Base-by-base conservation (phyloP, 1,139 yeast genomes). In the Magnusiomyces paraingens region DNA sequence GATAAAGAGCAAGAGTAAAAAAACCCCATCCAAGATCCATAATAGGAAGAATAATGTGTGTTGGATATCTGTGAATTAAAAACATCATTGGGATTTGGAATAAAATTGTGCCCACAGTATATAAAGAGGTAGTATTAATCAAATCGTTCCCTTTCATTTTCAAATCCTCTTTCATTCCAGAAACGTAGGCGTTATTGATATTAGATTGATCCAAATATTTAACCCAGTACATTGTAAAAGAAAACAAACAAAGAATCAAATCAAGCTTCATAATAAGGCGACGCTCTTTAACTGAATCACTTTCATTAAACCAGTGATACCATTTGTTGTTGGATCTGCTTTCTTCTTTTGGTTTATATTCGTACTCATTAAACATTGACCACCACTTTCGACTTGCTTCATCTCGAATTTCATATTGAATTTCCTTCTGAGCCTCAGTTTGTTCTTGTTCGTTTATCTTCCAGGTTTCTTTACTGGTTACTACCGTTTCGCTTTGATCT, bases 21-120 rank as follows among this genome's bases (percentile, higher is more conserved):
- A 82, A 66, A 1, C 86, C 79, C 91, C 91, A 84, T 47, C 79
- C 71, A 50, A 82, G 61, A 66, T 83, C 89, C 70, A 81, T 75
- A 1, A 73, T 60, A 2, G 87, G 86, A 52, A 83, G 71, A 18
- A 81, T 74, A 57, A 74, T 80, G 59, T 76, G 78, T 62, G 81
- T 70, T 29, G 87, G 85, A 44, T 76, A 67, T 54, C 66, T 67
- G 49, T 69, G 69, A 49, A 73, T 60, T 21, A 71, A 57, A 57
- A 68, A 70, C 57, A 70, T 62, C 57, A 68, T 69, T 17, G 76
- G 77, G 15, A 74, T 65, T 64, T 81, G 85, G 66, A 79, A 81
- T 17, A 83, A 68, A 43, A 81, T 74, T 59, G 78, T 75, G 55
- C 86, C 89, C 51, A 80, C 76, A 46, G 70, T 75, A 66, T 78